Evolutionary conservation across 768 basidiomycete genomes (phyloP).

Genomic region (Naganishia vishniacii): DNA sequence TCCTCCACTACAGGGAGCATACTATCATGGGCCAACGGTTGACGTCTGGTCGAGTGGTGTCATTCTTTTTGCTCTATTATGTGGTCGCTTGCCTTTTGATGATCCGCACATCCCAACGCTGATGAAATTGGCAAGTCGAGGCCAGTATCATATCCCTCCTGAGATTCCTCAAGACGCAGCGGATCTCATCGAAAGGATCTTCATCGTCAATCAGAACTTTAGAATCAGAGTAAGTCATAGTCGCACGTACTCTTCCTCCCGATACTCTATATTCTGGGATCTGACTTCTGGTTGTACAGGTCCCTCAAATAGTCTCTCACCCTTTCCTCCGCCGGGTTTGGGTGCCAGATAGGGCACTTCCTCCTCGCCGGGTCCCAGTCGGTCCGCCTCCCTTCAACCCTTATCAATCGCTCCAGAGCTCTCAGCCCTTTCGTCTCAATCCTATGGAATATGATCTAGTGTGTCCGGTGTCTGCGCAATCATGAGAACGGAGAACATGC

Average conservation of each 20-base stretch:
- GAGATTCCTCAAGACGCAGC: constrained; percentile 70
- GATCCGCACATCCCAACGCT: constrained; percentile 68
- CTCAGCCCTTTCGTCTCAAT: background rate
- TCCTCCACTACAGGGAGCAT: constrained; percentile 59
- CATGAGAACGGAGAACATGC: constrained; percentile 5
- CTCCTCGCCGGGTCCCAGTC: constrained; percentile 24
- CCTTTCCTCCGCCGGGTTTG: constrained; percentile 63
- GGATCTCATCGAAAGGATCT: constrained; percentile 78
- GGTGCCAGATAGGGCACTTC: constrained; percentile 49
- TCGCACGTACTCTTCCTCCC: no score
- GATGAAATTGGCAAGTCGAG: constrained; percentile 81
- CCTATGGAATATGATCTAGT: constrained; percentile 31
- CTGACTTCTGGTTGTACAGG: constrained; percentile 57
- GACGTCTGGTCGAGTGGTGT: constrained; percentile 98
- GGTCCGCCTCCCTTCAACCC: constrained; percentile 25
- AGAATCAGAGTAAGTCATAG: constrained; percentile 69
- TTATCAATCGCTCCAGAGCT: background rate
- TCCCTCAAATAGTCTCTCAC: constrained; percentile 75
- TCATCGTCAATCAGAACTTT: constrained; percentile 72
- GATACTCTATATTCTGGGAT: no score
- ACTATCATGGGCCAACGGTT: constrained; percentile 80
- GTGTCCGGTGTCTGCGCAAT: constrained; percentile 10
- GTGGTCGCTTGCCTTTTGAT: constrained; percentile 87
- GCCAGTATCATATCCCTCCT: constrained; percentile 67
- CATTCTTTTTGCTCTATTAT: constrained; percentile 81